Evolutionary conservation across 192 early-diverging fungal species (phyloP).

Genomic region (Thamnidium elegans): DNA sequence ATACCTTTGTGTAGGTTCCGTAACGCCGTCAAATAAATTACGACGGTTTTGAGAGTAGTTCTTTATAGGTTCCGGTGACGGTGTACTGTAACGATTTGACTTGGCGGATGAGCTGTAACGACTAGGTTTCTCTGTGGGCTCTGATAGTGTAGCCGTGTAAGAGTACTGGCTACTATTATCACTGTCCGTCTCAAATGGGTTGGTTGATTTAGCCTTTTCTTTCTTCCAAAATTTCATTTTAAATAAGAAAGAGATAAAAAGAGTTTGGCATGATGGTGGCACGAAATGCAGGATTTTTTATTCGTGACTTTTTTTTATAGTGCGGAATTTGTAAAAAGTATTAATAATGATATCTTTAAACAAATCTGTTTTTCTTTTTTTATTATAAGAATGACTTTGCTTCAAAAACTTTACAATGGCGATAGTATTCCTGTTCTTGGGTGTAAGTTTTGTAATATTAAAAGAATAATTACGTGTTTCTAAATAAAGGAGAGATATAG

Average conservation of each 20-base stretch:
- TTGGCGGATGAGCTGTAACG: too few relatives aligned
- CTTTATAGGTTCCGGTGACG: neutral
- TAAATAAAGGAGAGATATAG: constrained; percentile 12
- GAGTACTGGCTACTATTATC: neutral
- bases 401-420: constrained; percentile 5
- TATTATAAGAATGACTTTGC: neutral
- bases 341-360: too few relatives aligned
- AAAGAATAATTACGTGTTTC: neutral
- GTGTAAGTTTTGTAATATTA: neutral
- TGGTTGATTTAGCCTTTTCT: neutral
- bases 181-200: neutral
- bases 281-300: too few relatives aligned
- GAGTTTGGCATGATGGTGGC: neutral
- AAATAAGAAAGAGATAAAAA: neutral
- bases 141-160: neutral
- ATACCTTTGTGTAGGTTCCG: constrained; percentile 3
- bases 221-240: neutral
- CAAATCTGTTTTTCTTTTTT: neutral
- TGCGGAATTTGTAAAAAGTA: neutral
- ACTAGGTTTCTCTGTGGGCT: too few relatives aligned
- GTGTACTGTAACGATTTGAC: neutral
- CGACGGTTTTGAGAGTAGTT: constrained; percentile 10
- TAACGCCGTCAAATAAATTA: constrained; percentile 6
- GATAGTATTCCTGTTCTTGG: constrained; percentile 13
- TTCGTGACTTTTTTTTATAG: too few relatives aligned